Evolutionary conservation across 352 stramenopile genomes (phyloP), one percentile per base, ranked within the genome.

Genomic region (Pythium catenulatum): DNA sequence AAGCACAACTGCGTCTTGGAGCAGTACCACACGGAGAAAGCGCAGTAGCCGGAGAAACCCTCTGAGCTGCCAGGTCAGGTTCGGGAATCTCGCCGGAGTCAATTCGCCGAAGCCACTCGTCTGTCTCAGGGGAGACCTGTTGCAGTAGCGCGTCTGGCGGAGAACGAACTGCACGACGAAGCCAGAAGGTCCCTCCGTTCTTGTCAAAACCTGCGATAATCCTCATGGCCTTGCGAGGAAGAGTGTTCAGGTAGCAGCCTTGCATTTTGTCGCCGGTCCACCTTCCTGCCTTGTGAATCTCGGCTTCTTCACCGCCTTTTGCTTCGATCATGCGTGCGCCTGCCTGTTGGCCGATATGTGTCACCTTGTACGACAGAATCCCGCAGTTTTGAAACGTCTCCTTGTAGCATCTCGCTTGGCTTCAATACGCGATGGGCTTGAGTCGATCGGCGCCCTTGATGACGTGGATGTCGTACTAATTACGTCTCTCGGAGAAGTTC

Each of bases 191-290:
- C 4, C 54, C 54, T 11, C 6, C 25, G n/a, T 63, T 63, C 11
- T 11, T 34, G 30, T 34, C 7, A 25, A 74, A 74, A 4, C 63
- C 63, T 4, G 63, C 63, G 4, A 74, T 37, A 9, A 41, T 41
- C 3, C 63, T 37, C 63, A 74, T 39, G 9, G 27, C 63, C 25
- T 54, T 54, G 11, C 39, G 52, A 23, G 27, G 63, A 8, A 74
- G n/a, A 21, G 63, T 74, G 21, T 37, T 74, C 21, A 74, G 27
- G 63, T 74, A 74, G 39, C 63, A 74, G 21, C 39, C 63, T 34
- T 74, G 39, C 63, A 56, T 74, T 74, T 74, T 74, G 23, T 74
- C 63, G 2, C 27, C 27, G 37, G 52, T 74, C 63, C 63, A 74
- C n/a, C 54, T 34, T 6, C 54, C 54, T 25, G 25, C 54, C 54